phyloP scores from a whole-genome alignment of 2,329 filamentous ascomycete species.

The Graphilbum sp. region DNA sequence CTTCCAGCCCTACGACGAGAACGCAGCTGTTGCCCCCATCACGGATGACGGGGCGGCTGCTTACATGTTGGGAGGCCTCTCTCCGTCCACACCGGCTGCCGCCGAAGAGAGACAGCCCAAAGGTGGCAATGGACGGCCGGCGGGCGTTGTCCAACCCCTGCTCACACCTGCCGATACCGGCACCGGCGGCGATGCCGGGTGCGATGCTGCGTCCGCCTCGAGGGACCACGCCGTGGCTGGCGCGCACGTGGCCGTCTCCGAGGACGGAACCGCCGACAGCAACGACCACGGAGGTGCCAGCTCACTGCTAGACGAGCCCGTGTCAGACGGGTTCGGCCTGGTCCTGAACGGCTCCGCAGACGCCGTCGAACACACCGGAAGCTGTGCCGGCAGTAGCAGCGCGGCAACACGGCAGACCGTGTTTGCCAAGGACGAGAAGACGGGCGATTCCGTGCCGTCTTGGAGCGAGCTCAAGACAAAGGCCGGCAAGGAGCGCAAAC shows the following conservation, averaged over 20 bases:
- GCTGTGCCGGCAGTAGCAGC: neutral
- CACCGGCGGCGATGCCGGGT: too few relatives aligned
- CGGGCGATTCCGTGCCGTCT: conserved; percentile 34
- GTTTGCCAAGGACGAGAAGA: conserved; percentile 36
- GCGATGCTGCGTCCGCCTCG: too few relatives aligned
- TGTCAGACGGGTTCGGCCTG: conserved; percentile 43
- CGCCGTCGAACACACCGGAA: conserved; percentile 27
- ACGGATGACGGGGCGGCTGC: conserved; percentile 15
- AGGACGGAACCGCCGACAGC: conserved; percentile 14
- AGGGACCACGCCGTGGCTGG: too few relatives aligned
- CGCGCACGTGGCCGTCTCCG: neutral
- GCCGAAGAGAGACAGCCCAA: too few relatives aligned
- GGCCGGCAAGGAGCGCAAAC: conserved; percentile 89
- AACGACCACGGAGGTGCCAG: conserved; percentile 21
- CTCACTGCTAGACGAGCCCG: conserved; percentile 34
- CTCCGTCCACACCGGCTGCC: too few relatives aligned
- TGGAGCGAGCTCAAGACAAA: conserved; percentile 82
- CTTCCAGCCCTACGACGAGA: conserved; percentile 28
- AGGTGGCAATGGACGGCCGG: too few relatives aligned
- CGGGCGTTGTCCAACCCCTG: too few relatives aligned
- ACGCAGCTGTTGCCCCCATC: conserved; percentile 22
- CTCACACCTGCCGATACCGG: too few relatives aligned
- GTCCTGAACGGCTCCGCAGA: conserved; percentile 28
- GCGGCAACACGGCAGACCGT: neutral
- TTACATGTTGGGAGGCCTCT: too few relatives aligned